Evolutionary conservation across 495 filamentous ascomycete species (phyloP).

Genomic region (Acidomyces sp.): DNA sequence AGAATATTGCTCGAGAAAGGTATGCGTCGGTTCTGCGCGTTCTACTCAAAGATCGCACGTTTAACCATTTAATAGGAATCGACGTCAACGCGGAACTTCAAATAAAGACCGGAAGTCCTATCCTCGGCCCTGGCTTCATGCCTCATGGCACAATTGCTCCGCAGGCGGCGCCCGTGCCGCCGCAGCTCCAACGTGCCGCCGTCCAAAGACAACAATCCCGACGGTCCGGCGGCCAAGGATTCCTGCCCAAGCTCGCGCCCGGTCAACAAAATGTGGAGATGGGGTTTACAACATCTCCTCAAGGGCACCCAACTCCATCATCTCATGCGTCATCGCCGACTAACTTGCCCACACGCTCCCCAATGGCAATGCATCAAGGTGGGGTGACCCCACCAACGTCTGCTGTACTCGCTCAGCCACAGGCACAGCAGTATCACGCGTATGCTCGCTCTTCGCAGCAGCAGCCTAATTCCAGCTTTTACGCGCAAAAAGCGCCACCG

Average conservation of each 20-base stretch:
- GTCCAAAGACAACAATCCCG: constrained; percentile 58
- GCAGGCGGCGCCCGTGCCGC: constrained; percentile 29
- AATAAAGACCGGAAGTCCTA: constrained; percentile 68
- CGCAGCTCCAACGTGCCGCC: constrained; percentile 58
- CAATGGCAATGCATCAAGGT: constrained; percentile 55
- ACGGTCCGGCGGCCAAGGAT: constrained; percentile 48
- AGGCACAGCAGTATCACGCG: constrained; percentile 31
- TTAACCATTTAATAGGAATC: constrained; percentile 52
- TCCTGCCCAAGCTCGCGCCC: constrained; percentile 39
- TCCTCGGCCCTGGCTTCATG: constrained; percentile 48
- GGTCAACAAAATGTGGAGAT: constrained; percentile 24
- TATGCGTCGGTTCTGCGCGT: constrained; percentile 24
- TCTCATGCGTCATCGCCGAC: constrained; percentile 68
- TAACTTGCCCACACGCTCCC: constrained; percentile 47
- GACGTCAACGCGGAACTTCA: constrained; percentile 93
- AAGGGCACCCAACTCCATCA: constrained; percentile 58
- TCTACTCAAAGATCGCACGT: background rate
- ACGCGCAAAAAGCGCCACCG: constrained; percentile 22
- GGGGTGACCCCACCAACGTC: constrained; percentile 55
- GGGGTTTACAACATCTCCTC: constrained; percentile 28
- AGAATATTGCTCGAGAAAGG: constrained; percentile 93
- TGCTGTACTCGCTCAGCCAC: constrained; percentile 41
- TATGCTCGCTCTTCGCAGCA: constrained; percentile 15
- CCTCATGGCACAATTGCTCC: constrained; percentile 44
- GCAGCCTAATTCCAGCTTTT: constrained; percentile 25